phyloP scores from a whole-genome alignment of 257 asterid species.

The Przewalskia tangutica region DNA sequence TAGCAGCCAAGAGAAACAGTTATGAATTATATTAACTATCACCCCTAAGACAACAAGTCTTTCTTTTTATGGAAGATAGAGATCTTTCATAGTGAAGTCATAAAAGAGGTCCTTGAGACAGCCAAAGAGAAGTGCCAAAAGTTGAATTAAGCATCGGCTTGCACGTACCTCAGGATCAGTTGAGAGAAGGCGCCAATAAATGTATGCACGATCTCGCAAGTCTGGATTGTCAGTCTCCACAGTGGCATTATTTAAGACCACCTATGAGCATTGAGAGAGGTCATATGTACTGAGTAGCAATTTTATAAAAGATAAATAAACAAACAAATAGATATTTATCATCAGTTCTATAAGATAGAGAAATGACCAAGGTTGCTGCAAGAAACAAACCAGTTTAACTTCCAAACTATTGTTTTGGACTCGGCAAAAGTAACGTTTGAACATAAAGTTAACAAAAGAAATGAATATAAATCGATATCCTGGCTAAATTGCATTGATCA shows the following conservation, averaged over 20 bases:
- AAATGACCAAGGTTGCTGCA: not conserved
- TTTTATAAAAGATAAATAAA: not conserved
- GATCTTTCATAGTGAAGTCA: not conserved
- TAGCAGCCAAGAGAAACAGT: not conserved
- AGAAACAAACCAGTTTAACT: not conserved
- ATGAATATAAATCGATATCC: not conserved
- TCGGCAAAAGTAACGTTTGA: not conserved
- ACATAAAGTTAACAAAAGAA: not conserved
- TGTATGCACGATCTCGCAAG: slow-evolving; percentile 97
- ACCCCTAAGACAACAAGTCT: not conserved
- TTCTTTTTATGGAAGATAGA: not conserved
- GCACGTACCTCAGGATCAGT: slow-evolving; percentile 94
- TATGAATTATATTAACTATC: not conserved
- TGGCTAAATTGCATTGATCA: not conserved
- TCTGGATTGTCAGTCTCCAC: slow-evolving; percentile 99
- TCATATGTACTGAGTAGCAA: not conserved
- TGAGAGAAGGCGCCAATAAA: slow-evolving; percentile 99
- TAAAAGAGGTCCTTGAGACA: not conserved
- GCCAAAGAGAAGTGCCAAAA: not conserved
- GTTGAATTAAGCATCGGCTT: not conserved
- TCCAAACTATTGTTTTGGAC: not conserved
- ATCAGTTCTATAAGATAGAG: not conserved
- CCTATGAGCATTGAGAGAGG: slow-evolving; percentile 40
- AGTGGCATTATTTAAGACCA: slow-evolving; percentile 94
- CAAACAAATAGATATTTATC: not conserved